Percentiles rank a stretch among this genome's conserved stretches.
Conservation (phyloP, 2,329 filamentous ascomycete genomes). For the Colletotrichum tabaci region DNA sequence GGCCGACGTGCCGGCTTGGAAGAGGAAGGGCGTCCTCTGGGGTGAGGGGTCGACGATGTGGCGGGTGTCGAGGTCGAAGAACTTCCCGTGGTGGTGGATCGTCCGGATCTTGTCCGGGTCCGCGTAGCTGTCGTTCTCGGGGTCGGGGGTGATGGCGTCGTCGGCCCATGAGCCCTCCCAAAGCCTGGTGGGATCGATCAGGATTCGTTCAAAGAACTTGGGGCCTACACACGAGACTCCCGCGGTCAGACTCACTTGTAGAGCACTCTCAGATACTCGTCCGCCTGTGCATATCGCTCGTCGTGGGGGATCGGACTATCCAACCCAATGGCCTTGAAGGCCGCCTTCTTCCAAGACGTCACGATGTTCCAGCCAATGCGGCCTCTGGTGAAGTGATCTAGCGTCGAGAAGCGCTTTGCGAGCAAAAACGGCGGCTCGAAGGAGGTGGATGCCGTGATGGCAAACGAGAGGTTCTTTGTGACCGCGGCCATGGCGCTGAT, state of each 20-base stretch:
- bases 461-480: conserved; percentile 75
- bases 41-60: conserved; percentile 69
- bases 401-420: conserved; percentile 73
- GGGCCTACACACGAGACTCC: no score
- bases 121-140: conserved; percentile 68
- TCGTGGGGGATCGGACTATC: conserved; percentile 73
- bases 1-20: conserved; percentile 72
- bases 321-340: conserved; percentile 74
- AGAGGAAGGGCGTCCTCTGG: conserved; percentile 70
- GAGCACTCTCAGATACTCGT: conserved; percentile 73
- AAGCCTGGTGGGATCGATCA: conserved; percentile 51
- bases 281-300: conserved; percentile 72
- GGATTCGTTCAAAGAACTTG: conserved; percentile 25
- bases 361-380: conserved; percentile 79
- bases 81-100: conserved; percentile 65
- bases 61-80: conserved; percentile 49
- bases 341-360: conserved; percentile 70
- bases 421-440: conserved; percentile 75
- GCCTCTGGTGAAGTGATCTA: conserved; percentile 74
- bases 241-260: conserved; percentile 65
- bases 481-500: conserved; percentile 78
- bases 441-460: conserved; percentile 74
- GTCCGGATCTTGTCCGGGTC: conserved; percentile 71
- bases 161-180: conserved; percentile 71
- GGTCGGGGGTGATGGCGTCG: conserved; percentile 69